These are phyloP conservation scores for Dactylonectria macrodidyma DNA, from an alignment of 2,329 filamentous ascomycete genomes.

Conservation along the genomic window DNA sequence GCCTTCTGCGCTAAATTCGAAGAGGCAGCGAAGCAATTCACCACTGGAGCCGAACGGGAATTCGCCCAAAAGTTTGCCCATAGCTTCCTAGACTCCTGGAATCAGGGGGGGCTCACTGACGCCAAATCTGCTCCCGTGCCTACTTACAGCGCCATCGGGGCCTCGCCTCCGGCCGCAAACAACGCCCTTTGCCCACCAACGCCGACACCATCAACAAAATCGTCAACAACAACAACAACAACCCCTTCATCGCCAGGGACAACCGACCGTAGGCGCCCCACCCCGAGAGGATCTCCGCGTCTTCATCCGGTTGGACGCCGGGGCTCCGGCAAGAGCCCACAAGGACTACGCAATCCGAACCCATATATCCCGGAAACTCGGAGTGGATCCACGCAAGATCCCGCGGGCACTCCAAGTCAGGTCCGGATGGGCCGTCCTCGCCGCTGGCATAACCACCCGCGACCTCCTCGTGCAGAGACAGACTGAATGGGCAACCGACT, in stretches of 20 bases:
- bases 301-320: too few species aligned
- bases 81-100: conserved; percentile 30
- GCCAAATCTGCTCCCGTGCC: conserved; percentile 6
- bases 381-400: too few species aligned
- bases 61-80: too few species aligned
- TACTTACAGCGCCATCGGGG: neutral
- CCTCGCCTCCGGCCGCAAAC: conserved; percentile 2
- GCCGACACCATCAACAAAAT: neutral
- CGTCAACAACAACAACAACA: conserved; percentile 11
- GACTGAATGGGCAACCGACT: too few species aligned
- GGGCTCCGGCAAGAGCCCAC: too few species aligned
- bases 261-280: conserved; percentile 27
- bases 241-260: conserved; percentile 27
- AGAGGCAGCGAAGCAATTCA: too few species aligned
- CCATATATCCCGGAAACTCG: too few species aligned
- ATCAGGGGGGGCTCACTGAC: conserved; percentile 21
- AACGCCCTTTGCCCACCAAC: conserved; percentile 1
- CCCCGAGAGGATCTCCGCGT: conserved; percentile 3
- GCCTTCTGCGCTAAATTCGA: too few species aligned
- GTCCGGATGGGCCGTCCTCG: conserved; percentile 21
- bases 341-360: too few species aligned
- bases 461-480: too few species aligned
- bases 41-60: too few species aligned
- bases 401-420: too few species aligned
- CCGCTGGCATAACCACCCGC: conserved; percentile 19